These are phyloP conservation scores for Aspergillus sergii DNA, from an alignment of 2,329 filamentous ascomycete species.

Conservation along the genomic window DNA sequence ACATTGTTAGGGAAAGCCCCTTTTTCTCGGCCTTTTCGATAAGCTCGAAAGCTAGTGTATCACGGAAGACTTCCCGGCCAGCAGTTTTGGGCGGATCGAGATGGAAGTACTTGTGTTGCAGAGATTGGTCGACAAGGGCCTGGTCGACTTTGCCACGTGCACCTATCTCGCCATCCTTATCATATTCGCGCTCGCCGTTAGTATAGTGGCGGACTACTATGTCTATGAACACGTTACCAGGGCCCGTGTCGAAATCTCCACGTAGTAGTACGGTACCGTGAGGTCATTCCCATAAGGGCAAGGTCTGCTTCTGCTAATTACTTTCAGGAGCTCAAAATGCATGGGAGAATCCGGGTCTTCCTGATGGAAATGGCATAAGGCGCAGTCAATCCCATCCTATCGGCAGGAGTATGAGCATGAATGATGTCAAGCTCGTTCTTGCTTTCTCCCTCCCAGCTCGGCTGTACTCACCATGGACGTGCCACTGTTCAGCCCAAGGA, in stretches of 20 bases:
- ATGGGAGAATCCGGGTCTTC: constrained; percentile 54
- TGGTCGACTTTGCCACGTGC: constrained; percentile 54
- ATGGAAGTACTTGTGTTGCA: constrained; percentile 54
- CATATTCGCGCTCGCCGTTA: constrained; percentile 53
- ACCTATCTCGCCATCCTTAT: constrained; percentile 56
- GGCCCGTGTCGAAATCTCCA: constrained; percentile 60
- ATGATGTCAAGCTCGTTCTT: background rate
- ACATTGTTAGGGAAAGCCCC: background rate
- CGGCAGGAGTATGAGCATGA: background rate
- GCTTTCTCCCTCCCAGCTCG: background rate
- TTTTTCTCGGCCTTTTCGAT: background rate
- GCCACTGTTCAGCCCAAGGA: constrained; percentile 49
- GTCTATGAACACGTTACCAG: constrained; percentile 60
- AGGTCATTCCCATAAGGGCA: background rate
- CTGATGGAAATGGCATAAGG: constrained; percentile 60
- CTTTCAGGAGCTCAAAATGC: constrained; percentile 57
- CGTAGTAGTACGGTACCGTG: constrained; percentile 39
- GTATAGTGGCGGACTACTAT: constrained; percentile 59
- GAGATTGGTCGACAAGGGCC: constrained; percentile 55
- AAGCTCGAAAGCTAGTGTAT: background rate
- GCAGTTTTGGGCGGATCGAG: constrained; percentile 59
- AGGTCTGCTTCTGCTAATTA: constrained; percentile 3
- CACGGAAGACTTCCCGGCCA: constrained; percentile 60
- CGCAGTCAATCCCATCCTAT: constrained; percentile 60
- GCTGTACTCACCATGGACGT: constrained; percentile 49